phyloP scores from a whole-genome alignment of 108 stramenopile species.

The Nitzschia sp. region DNA sequence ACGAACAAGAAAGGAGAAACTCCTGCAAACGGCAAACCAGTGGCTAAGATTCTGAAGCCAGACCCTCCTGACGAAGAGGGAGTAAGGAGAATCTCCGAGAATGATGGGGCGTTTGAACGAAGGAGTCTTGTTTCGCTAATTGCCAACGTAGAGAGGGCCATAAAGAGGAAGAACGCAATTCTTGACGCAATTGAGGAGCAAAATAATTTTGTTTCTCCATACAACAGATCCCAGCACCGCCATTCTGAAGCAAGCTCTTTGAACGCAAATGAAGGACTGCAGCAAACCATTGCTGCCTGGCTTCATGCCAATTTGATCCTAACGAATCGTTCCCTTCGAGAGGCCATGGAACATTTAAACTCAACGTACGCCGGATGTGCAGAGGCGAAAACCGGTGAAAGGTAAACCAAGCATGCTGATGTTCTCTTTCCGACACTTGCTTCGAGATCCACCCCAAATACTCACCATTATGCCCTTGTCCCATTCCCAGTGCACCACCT shows the following conservation, averaged over 20 bases:
- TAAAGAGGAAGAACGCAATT: constrained; percentile 2
- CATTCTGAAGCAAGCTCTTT: background rate
- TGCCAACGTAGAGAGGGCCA: constrained; percentile 1
- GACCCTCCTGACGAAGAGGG: background rate
- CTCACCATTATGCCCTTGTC: too few relatives aligned
- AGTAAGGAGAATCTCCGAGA: background rate
- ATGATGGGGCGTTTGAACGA: background rate
- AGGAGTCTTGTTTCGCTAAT: background rate
- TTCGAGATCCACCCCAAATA: too few relatives aligned
- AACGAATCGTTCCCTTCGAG: background rate
- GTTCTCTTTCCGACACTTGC: too few relatives aligned
- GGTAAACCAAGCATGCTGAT: too few relatives aligned
- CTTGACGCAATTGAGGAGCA: background rate
- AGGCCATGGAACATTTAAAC: background rate
- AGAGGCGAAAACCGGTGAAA: too few relatives aligned
- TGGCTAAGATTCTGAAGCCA: too few relatives aligned
- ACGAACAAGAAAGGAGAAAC: background rate
- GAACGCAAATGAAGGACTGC: background rate
- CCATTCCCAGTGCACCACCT: too few relatives aligned
- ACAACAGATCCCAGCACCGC: background rate
- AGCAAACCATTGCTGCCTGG: background rate
- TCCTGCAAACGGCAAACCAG: constrained; percentile 1
- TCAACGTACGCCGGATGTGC: too few relatives aligned
- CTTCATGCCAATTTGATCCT: constrained; percentile 1
- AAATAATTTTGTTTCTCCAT: background rate